Evolutionary conservation across 331 rosid genomes (phyloP).

Genomic region (Pyrus hybrid): DNA sequence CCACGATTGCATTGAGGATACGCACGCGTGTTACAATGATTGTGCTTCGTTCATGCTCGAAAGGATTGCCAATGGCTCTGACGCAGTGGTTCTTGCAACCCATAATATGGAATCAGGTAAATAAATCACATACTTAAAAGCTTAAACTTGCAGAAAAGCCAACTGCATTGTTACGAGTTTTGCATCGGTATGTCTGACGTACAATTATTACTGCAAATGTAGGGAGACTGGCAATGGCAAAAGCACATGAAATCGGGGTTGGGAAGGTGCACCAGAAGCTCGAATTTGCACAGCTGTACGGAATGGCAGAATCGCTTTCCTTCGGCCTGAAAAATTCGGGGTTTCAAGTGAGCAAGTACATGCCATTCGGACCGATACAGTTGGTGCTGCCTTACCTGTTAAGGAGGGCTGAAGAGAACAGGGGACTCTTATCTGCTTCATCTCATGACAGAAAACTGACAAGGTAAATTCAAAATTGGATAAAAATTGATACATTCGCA

Average conservation of each 20-base stretch:
- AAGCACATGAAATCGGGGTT: constrained; percentile 66
- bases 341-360: constrained; percentile 86
- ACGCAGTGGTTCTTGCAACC: constrained; percentile 69
- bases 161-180: background rate
- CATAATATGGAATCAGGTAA: constrained; percentile 85
- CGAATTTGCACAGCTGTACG: constrained; percentile 80
- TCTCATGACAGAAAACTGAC: constrained; percentile 58
- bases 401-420: constrained; percentile 86
- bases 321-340: constrained; percentile 76
- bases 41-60: constrained; percentile 63
- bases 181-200: background rate
- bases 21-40: constrained; percentile 63
- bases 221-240: constrained; percentile 76
- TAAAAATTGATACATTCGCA: no score
- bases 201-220: background rate
- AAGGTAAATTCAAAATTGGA: constrained; percentile 28
- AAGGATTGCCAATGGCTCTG: constrained; percentile 50
- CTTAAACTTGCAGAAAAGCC: background rate
- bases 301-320: constrained; percentile 89
- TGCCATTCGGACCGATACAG: constrained; percentile 86
- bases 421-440: constrained; percentile 77
- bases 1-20: constrained; percentile 57
- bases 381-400: constrained; percentile 76
- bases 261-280: constrained; percentile 66
- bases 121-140: no score